Base-by-base conservation (phyloP, 192 early-diverging fungal species). In the Glomus cerebriforme region DNA sequence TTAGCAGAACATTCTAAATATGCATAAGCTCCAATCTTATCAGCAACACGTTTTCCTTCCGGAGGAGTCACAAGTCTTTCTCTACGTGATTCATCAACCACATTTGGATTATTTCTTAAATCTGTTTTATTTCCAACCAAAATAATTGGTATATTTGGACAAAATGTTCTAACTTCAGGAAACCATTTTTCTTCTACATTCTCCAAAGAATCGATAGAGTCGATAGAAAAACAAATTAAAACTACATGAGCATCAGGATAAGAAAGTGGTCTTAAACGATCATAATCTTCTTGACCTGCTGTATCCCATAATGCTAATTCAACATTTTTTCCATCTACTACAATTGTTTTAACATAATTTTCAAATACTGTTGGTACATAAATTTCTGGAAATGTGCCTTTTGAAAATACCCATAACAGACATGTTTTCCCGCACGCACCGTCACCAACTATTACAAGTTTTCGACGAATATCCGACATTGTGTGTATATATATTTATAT, bases 1-100 rank as follows among this genome's bases (percentile, higher is more conserved):
- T 90, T 92, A 68, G 95, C 95, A 68, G 92, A 94, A 84, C 96
- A 98, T 86, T 98, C 96, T 63, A 96, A 80, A 82, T 96, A 96
- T 80, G 34, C 34, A 35, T 92, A 91, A 84, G 86, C 86, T n/a
- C 96, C 97, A 64, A 87, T 88, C 83, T 97, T 96, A 79, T 93
- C 86, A 26, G 96, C 95, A 73, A 95, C 90, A 27, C 81, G 86
- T 35, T 83, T 79, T 64, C 92, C 96, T 94, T 92, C 85, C 68
- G 83, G 81, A 43, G 73, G 66, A 24, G 85, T 78, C n/a, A 83
- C 81, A 34, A 83, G 35, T 24, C 79, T 17, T 81, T 54, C 8
- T 78, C 68, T 83, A 34, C 74, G 71, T 43, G 39, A 43, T 43
- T 10, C 81, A 32, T 77, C 66, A 35, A 35, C 34, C 34, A 35